Conservation (phyloP, 225 moss, liverwort and hornwort genomes). For the Climacium dendroides region DNA sequence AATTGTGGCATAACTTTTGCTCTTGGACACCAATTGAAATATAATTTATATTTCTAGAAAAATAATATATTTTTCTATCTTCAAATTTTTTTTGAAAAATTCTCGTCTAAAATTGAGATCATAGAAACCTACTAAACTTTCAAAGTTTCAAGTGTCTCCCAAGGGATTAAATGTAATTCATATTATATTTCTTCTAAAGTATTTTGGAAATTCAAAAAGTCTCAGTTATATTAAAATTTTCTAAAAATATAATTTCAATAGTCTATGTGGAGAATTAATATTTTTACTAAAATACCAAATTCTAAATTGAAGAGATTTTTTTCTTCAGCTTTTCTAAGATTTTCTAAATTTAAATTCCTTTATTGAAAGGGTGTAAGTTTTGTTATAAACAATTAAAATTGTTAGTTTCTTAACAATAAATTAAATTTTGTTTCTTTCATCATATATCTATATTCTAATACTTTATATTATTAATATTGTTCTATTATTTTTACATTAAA, state of each 20-base stretch:
- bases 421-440: not conserved
- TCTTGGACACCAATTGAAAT: accelerated
- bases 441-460: not conserved
- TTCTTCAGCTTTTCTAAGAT: not conserved
- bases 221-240: not conserved
- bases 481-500: accelerated
- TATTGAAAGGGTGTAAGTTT: not conserved
- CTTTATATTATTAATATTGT: not conserved
- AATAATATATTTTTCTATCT: not conserved
- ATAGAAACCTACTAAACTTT: accelerated
- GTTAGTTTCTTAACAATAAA: accelerated
- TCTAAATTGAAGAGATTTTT: not conserved
- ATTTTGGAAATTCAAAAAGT: no score
- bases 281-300: no score
- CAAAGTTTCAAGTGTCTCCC: not conserved
- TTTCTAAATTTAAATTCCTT: not conserved
- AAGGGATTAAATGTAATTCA: accelerated
- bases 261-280: not conserved
- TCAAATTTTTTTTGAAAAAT: accelerated
- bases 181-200: not conserved
- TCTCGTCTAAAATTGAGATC: accelerated
- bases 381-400: not conserved
- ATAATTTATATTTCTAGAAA: not conserved
- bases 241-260: accelerated
- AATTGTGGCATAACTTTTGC: not conserved